Evolutionary conservation across 352 stramenopile species (phyloP), one percentile per base, ranked within the genome.

Genomic region (Globisporangium lucens): DNA sequence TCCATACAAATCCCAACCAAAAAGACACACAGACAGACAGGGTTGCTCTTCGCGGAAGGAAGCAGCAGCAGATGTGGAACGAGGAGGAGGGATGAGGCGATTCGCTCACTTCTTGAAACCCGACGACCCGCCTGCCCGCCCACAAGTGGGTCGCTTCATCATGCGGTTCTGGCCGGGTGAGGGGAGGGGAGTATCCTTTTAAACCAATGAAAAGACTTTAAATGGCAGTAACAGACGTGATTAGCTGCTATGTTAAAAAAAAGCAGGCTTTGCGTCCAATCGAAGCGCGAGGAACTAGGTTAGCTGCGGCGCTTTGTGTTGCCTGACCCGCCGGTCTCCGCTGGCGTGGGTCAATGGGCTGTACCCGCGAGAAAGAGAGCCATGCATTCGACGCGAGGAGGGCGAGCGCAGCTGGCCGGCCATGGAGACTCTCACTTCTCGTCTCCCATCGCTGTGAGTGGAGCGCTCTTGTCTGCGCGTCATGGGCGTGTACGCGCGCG

Each of bases 361-460:
- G 33, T 53, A 63, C 62, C 72, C 75, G 68, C 69, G 55, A 61
- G 60, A 74, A 74, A 76, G 73, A 76, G 71, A 78, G 72, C 72
- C 72, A 78, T 75, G 72, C 69, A 76, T 78, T 78, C 67, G 69
- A 74, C 52, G 46, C 6, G 53, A 7, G 27, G n/a, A 33, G 29
- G 33, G 56, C 24, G 43, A 51, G 17, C 43, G 43, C 56, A 61
- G 56, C 56, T 36, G 56, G 56, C 17, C 17, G 56, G 9, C 30
- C 15, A 61, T 61, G 56, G 17, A 22, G 15, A 3, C 13, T 17
- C 66, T 77, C 71, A 77, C 68, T 79, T 79, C 74, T 74, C 70
- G 66, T 76, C 68, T 56, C 38, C 61, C 60, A 56, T 55, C 66
- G 65, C 65, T 70, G 70, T 67, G 63, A 79, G 70, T 75, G 17